These are phyloP conservation scores for Rhodotorula sp. DNA, from an alignment of 1,284 basidiomycete species.

Conservation along the genomic window DNA sequence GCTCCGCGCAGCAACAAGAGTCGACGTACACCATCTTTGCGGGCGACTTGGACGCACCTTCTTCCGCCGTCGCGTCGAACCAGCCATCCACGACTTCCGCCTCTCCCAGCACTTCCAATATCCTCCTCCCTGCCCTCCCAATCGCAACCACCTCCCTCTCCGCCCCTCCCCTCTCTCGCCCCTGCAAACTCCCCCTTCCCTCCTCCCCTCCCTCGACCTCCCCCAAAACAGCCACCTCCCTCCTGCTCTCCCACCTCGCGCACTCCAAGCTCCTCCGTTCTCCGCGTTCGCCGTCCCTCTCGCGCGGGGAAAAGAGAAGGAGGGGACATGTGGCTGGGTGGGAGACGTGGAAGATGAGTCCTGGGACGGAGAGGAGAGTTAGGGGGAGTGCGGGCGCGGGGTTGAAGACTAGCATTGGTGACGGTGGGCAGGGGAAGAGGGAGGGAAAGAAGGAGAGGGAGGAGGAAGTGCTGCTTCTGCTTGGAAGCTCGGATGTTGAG, in stretches of 20 bases:
- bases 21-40: constrained; percentile 11
- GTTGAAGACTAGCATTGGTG: not conserved
- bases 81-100: not conserved
- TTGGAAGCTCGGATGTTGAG: constrained; percentile 27
- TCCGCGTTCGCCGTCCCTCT: not conserved
- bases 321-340: not conserved
- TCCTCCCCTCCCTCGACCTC: not conserved
- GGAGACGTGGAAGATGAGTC: not conserved
- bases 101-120: not conserved
- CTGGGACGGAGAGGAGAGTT: not conserved
- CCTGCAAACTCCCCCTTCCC: not conserved
- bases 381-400: not conserved
- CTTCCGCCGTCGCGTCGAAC: not conserved
- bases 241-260: constrained; percentile 13
- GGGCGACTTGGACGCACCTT: not conserved
- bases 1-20: constrained; percentile 7
- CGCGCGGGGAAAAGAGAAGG: not conserved
- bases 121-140: not conserved
- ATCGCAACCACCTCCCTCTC: not conserved
- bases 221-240: constrained; percentile 2
- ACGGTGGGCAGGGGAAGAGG: not conserved
- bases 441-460: not conserved
- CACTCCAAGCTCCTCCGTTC: not conserved
- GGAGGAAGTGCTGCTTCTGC: constrained; percentile 12
- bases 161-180: not conserved